These are phyloP conservation scores for Solanum sejunctum DNA, from an alignment of 257 asterid genomes.

Conservation along the genomic window DNA sequence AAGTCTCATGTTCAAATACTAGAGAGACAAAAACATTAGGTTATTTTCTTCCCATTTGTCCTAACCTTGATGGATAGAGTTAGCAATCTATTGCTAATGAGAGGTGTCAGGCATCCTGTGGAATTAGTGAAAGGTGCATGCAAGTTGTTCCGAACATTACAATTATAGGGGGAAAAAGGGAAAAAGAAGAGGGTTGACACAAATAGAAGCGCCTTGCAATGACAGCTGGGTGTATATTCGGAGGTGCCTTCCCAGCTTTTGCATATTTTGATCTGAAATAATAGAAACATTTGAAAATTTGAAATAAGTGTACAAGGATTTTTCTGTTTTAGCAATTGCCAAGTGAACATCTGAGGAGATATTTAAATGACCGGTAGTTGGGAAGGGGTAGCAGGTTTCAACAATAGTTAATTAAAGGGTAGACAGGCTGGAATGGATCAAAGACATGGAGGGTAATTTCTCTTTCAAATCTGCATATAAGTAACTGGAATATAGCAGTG, in stretches of 20 bases:
- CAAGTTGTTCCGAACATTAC: not conserved
- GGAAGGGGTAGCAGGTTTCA: not conserved
- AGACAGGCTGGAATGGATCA: not conserved
- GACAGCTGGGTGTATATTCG: not conserved
- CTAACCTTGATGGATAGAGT: not conserved
- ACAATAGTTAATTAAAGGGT: not conserved
- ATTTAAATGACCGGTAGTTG: not conserved
- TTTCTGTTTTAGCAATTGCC: not conserved
- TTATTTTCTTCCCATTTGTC: not conserved
- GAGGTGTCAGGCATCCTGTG: not conserved
- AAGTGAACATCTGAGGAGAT: not conserved
- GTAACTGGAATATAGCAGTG: not conserved
- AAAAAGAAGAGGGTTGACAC: not conserved
- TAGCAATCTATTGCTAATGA: not conserved
- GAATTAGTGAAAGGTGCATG: not conserved
- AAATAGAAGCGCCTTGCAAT: not conserved
- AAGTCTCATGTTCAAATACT: not conserved
- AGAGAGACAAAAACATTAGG: not conserved
- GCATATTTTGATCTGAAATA: not conserved
- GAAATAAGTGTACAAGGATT: not conserved
- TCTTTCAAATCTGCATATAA: not conserved
- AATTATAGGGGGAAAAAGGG: not conserved
- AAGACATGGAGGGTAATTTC: not conserved
- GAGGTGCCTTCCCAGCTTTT: not conserved
- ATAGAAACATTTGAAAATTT: not conserved